Evolutionary conservation across 129 eudicot genomes (phyloP), one percentile per base, ranked within the genome.

Genomic region (Pittosporum tobira): DNA sequence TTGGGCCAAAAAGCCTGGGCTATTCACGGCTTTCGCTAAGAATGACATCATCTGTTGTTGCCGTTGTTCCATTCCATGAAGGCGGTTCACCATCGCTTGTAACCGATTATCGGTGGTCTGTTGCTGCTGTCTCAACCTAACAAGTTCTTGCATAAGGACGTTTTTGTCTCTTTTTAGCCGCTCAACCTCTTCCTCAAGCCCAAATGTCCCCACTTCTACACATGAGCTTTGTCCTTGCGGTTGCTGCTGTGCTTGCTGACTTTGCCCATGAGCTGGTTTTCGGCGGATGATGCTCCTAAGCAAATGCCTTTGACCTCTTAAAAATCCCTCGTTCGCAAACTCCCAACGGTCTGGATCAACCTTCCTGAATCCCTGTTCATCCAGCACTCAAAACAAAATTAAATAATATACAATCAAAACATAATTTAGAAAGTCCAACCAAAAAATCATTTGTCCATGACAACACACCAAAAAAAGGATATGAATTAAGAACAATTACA

Each of bases 321-420:
- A 57, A 49, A 67, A 67, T 48, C 71, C 60, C 26, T 55, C 60
- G 30, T 55, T 55, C 0, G 60, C 60, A 30, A 55, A 55, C 43
- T 55, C 60, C 72, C 64, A 67, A 23, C 72, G 72, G 42, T 67
- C 72, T 28, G 72, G 72, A 67, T 67, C 72, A 36, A 67, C 72
- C 57, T 67, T 67, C 61, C 58, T 67, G 19, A 67, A 67, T 4
- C 72, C 72, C 72, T 67, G 72, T 42, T 58, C 24, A 9, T 47
- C 15, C 44, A 5, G 8, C 6, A 13, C 44, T 8, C 5, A 36
- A 8, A 55, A n/a, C 15, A 30, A 55, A 16, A 55, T 30, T 8
- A 55, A 25, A 55, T 37, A 29, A 29, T 9, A 21, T 9, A 18
- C 36, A 30, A 30, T 30, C 36, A 30, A 30, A 53, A 26, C 13